phyloP scores from a whole-genome alignment of 2,329 filamentous ascomycete genomes.

The Claviceps africana region DNA sequence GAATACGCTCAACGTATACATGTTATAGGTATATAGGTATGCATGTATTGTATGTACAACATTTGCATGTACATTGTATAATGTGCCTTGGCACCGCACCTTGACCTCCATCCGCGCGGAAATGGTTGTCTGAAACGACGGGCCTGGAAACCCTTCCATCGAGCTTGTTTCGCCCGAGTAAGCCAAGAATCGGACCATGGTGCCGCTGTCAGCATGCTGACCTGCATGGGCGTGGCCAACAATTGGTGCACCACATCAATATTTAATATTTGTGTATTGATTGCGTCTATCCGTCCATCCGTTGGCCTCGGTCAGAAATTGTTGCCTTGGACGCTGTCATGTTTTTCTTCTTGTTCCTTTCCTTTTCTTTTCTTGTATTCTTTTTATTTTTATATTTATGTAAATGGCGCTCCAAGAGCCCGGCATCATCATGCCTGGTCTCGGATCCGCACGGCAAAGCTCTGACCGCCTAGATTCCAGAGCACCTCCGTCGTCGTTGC shows the following conservation, averaged over 20 bases:
- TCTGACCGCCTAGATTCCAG: neutral
- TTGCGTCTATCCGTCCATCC: neutral
- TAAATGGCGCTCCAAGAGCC: too few relatives aligned
- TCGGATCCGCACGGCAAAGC: neutral
- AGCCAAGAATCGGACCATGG: neutral
- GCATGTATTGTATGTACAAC: too few relatives aligned
- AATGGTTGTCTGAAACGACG: neutral
- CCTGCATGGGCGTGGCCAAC: neutral
- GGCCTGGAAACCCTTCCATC: neutral
- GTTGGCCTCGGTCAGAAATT: neutral
- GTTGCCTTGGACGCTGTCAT: neutral
- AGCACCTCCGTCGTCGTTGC: neutral
- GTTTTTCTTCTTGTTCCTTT: neutral
- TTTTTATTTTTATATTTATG: too few relatives aligned
- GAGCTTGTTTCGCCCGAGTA: neutral
- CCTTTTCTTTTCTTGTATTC: neutral
- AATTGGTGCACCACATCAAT: neutral
- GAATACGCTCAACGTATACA: too few relatives aligned
- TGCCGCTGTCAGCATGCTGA: neutral
- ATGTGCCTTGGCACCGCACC: neutral
- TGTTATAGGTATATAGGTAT: too few relatives aligned
- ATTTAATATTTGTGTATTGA: neutral
- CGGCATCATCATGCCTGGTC: neutral
- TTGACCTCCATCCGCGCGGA: too few relatives aligned
- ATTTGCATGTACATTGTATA: too few relatives aligned